These are phyloP conservation scores for Phytomonas sp. DNA, from an alignment of 208 protist species.

Conservation along the genomic window DNA sequence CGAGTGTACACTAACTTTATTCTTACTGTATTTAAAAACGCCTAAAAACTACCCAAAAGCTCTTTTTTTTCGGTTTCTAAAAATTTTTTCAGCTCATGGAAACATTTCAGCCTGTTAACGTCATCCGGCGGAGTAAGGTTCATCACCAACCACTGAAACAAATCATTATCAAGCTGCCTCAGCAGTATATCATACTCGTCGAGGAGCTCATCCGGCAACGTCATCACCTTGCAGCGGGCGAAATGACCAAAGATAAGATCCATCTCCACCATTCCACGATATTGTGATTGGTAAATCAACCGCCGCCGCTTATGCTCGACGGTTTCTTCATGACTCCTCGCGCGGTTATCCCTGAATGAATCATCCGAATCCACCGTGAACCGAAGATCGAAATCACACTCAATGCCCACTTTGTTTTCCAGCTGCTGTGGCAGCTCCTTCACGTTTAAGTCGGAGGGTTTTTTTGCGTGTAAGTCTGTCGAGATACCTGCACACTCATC, in stretches of 20 bases:
- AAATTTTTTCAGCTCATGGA: slow-evolving; percentile 42
- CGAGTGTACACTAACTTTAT: not conserved
- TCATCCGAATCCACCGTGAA: slow-evolving; percentile 15
- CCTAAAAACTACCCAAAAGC: slow-evolving; percentile 15
- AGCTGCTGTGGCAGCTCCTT: slow-evolving; percentile 12
- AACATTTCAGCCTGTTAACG: slow-evolving; percentile 33
- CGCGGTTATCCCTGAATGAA: slow-evolving; percentile 63
- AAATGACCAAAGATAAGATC: slow-evolving; percentile 84
- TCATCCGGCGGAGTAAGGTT: slow-evolving; percentile 35
- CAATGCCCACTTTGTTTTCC: slow-evolving; percentile 14
- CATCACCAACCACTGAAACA: slow-evolving; percentile 84
- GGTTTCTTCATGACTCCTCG: slow-evolving; percentile 36
- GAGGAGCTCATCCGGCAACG: slow-evolving; percentile 35
- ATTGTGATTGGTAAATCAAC: slow-evolving; percentile 72
- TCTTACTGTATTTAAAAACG: not conserved
- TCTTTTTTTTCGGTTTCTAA: slow-evolving; percentile 42
- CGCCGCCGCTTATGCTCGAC: slow-evolving; percentile 63
- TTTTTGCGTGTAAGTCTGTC: too few relatives aligned
- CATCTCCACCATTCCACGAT: slow-evolving; percentile 88
- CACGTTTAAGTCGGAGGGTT: too few relatives aligned
- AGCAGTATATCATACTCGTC: slow-evolving; percentile 80
- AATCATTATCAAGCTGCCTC: slow-evolving; percentile 79
- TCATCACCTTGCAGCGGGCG: slow-evolving; percentile 40
- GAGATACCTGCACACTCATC: too few relatives aligned
- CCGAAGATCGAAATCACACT: slow-evolving; percentile 18